phyloP scores from a whole-genome alignment of 2,329 filamentous ascomycete genomes.

The Trichophyton verrucosum region DNA sequence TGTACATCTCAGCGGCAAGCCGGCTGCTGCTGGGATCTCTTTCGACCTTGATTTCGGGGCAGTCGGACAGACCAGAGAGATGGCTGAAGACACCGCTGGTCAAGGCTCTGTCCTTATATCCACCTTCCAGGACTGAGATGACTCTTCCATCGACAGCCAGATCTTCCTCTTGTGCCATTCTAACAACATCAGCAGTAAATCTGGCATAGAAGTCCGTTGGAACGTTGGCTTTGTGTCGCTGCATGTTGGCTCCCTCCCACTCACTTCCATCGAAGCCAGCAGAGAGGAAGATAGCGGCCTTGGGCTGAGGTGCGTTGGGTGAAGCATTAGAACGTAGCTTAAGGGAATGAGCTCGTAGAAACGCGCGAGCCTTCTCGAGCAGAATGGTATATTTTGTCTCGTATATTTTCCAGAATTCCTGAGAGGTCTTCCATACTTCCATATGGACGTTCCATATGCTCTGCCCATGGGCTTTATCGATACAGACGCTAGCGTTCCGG shows the following conservation, averaged over 20 bases:
- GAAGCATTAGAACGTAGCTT: constrained; percentile 41
- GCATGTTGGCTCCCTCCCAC: constrained; percentile 86
- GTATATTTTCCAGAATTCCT: constrained; percentile 85
- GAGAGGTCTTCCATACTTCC: constrained; percentile 67
- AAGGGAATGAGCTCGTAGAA: constrained; percentile 60
- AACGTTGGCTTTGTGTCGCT: constrained; percentile 88
- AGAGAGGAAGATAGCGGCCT: constrained; percentile 83
- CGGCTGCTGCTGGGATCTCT: constrained; percentile 28
- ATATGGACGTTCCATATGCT: constrained; percentile 94
- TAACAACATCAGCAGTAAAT: constrained; percentile 74
- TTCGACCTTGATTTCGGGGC: constrained; percentile 19
- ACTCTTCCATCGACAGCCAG: constrained; percentile 69
- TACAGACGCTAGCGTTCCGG: constrained; percentile 82
- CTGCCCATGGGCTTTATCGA: constrained; percentile 88
- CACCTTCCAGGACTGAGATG: constrained; percentile 88
- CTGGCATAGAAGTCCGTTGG: constrained; percentile 93
- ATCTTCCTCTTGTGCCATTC: constrained; percentile 66
- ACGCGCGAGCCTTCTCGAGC: constrained; percentile 67
- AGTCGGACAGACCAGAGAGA: constrained; percentile 62
- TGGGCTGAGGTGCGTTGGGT: constrained; percentile 50
- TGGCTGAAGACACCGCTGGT: constrained; percentile 84
- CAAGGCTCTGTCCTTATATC: constrained; percentile 86
- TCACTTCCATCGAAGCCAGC: constrained; percentile 96
- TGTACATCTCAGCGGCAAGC: constrained; percentile 48
- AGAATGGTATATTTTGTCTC: constrained; percentile 63